Percentiles rank a stretch among this genome's conserved stretches.
These are phyloP conservation scores for Climacium dendroides DNA, from an alignment of 225 moss, liverwort and hornwort species.

Conservation along the genomic window DNA sequence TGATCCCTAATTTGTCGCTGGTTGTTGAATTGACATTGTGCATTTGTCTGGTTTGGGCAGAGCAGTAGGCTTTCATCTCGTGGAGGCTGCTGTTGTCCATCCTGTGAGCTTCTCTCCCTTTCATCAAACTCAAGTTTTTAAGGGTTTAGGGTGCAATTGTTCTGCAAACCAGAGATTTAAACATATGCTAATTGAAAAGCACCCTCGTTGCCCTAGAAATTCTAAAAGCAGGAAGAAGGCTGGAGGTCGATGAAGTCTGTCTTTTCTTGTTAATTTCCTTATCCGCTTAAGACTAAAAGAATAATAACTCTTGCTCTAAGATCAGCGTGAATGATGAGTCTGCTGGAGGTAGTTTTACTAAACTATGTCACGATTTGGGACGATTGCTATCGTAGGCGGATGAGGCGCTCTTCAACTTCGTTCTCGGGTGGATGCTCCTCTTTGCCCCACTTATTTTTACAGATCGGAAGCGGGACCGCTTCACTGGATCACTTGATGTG, in stretches of 20 bases:
- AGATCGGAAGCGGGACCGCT: constrained; percentile 62
- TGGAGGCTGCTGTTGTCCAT: constrained; percentile 68
- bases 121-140: not conserved
- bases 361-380: not conserved
- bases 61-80: constrained; percentile 85
- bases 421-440: constrained; percentile 74
- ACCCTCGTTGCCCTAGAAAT: not conserved
- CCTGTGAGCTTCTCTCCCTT: constrained; percentile 42
- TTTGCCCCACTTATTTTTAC: constrained; percentile 91
- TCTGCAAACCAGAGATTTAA: too few species aligned
- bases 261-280: not conserved
- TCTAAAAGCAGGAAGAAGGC: not conserved
- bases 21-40: not conserved
- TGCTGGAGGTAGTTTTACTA: not conserved
- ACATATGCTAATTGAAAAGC: not conserved
- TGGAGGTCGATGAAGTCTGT: not conserved
- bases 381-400: constrained; percentile 29
- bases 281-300: not conserved
- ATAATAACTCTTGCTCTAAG: not conserved
- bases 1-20: not conserved
- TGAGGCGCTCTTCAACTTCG: constrained; percentile 91
- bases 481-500: constrained; percentile 58
- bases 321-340: not conserved
- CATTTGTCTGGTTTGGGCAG: constrained; percentile 39
- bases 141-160: not conserved